Base-by-base conservation (phyloP, 2,329 filamentous ascomycete species). In the Clarireedia hainanense region DNA sequence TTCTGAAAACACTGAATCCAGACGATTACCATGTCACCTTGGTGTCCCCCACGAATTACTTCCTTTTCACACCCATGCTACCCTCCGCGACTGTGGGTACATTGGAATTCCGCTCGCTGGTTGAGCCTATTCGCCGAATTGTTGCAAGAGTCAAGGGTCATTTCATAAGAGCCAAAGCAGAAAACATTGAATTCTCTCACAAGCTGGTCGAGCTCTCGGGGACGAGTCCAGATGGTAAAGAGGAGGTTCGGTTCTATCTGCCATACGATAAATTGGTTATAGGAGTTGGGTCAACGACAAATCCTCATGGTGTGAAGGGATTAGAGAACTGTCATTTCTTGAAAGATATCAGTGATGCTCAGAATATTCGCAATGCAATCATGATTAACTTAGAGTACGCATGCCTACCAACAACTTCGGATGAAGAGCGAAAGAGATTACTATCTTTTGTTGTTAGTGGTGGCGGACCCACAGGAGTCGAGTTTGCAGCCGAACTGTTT, bases 251-350 rank as follows among this genome's bases (percentile, higher is more conserved):
- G 42, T 99, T 97, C 74, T 99, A 99, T 69, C 80, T 99, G 1
- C 94, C 94, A 0, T 99, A 99, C 69, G 95, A 99, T 70, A 99
- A 99, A 74, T 79, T 99, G 47, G 87, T 99, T 27, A 79, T 99
- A 65, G 91, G 86, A 26, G 91, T 97, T 57, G 92, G 92, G 36
- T 96, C 91, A 20, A 84, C 87, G 17, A 95, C 91, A 14, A 99
- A 99, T 69, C 86, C 91, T 1, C 94, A 99, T 67, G 95, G 95
- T 47, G 95, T 99, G 56, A 91, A 94, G 69, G 94, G 94, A 9
- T 79, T 99, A 12, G 89, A 97, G 64, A 81, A 99, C 69, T 96
- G 91, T 72, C 85, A 91, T 71, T 96, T 96, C 74, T 79, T 99
- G 60, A 99, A 99, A 72, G 88, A 95, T 58, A 95, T 99, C 63